phyloP scores from a whole-genome alignment of 2,329 filamentous ascomycete species.

The Nigrospora sphaerica region DNA sequence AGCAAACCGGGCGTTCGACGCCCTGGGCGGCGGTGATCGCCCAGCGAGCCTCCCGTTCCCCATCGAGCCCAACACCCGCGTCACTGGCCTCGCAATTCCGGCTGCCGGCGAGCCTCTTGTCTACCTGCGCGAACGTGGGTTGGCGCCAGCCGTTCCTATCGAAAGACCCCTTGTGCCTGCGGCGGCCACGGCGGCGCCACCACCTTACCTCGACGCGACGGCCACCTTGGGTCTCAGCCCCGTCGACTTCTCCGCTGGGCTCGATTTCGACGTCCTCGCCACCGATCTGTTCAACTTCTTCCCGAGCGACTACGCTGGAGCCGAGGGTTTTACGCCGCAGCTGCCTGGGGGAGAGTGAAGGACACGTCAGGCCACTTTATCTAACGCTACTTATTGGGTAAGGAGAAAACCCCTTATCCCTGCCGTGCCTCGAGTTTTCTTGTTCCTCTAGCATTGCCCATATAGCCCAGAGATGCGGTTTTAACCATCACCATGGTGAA shows the following conservation, averaged over 20 bases:
- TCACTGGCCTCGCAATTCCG: slow-evolving; percentile 3
- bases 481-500: too few relatives aligned
- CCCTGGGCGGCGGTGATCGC: background rate
- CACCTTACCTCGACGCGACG: too few relatives aligned
- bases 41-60: slow-evolving; percentile 2
- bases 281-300: slow-evolving; percentile 21
- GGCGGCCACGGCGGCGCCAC: background rate
- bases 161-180: background rate
- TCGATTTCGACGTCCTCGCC: slow-evolving; percentile 18
- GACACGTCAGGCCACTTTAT: too few relatives aligned
- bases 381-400: too few relatives aligned
- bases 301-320: slow-evolving; percentile 8
- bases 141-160: background rate
- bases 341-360: background rate
- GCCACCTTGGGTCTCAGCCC: background rate
- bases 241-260: slow-evolving; percentile 4
- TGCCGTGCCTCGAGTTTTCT: too few relatives aligned
- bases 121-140: slow-evolving; percentile 11
- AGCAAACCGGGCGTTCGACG: background rate
- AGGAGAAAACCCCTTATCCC: too few relatives aligned
- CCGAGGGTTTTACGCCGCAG: background rate
- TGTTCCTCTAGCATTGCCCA: too few relatives aligned
- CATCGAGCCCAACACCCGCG: slow-evolving; percentile 12
- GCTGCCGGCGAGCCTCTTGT: slow-evolving; percentile 9
- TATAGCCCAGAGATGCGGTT: too few relatives aligned